Evolutionary conservation across 805 yeast genomes (phyloP).

Genomic region (Sugiyamaella valdiviana): DNA sequence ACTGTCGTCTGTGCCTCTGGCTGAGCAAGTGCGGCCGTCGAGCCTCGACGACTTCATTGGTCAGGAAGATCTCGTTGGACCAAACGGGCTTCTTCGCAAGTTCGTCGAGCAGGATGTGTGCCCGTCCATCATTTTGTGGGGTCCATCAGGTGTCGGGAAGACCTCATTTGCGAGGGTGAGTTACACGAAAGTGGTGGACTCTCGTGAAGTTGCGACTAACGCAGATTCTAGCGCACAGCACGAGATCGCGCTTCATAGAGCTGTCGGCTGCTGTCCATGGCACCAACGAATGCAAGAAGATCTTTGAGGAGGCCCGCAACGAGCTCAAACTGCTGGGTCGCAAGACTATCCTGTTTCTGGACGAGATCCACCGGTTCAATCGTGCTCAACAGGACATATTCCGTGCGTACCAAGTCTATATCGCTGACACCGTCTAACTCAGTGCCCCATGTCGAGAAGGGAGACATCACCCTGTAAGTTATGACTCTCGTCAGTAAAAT

Average conservation of each 20-base stretch:
- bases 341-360: constrained; percentile 71
- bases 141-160: constrained; percentile 95
- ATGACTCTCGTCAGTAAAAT: background rate
- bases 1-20: constrained; percentile 43
- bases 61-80: constrained; percentile 69
- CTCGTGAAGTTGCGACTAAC: background rate
- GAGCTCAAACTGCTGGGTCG: constrained; percentile 44
- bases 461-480: constrained; percentile 54
- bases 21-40: constrained; percentile 79
- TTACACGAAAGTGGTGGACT: background rate
- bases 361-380: constrained; percentile 86
- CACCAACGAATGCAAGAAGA: constrained; percentile 55
- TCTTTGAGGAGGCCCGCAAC: constrained; percentile 46
- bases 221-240: constrained; percentile 43
- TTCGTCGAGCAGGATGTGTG: constrained; percentile 45
- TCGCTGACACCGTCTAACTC: background rate
- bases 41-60: constrained; percentile 70
- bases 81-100: constrained; percentile 55
- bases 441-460: constrained; percentile 76
- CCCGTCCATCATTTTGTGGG: constrained; percentile 89
- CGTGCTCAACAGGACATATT: constrained; percentile 84
- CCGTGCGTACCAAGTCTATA: constrained; percentile 17
- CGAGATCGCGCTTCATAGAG: constrained; percentile 56
- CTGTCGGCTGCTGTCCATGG: constrained; percentile 78
- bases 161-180: constrained; percentile 67